Percentiles rank a stretch among this genome's conserved stretches.
These are phyloP conservation scores for Jaltomata sinuosa DNA, from an alignment of 257 asterid genomes.

Conservation along the genomic window DNA sequence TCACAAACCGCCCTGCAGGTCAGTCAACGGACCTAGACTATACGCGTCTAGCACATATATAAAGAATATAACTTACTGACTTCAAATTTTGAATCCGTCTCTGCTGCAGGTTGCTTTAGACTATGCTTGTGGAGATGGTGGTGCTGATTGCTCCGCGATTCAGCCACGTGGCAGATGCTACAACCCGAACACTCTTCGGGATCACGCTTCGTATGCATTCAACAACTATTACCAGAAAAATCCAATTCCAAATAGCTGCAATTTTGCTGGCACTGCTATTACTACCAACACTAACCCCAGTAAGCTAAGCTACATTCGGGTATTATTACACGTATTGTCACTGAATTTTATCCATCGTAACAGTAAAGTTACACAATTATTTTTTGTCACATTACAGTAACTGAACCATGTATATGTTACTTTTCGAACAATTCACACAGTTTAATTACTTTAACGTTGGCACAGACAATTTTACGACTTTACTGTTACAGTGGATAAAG, in stretches of 20 bases:
- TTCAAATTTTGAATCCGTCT: neutral
- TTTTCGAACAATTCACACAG: too few relatives aligned
- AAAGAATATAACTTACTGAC: neutral
- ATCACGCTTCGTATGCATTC: too few relatives aligned
- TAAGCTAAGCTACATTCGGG: slow-evolving; percentile 9
- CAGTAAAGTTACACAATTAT: neutral
- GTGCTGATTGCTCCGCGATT: slow-evolving; percentile 50
- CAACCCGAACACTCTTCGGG: slow-evolving; percentile 27
- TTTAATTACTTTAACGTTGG: too few relatives aligned
- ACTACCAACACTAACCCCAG: slow-evolving; percentile 65
- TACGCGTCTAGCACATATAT: neutral
- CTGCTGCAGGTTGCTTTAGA: slow-evolving; percentile 49
- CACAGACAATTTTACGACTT: too few relatives aligned
- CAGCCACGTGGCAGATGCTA: slow-evolving; percentile 44
- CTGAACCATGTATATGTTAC: too few relatives aligned
- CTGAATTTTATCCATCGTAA: neutral
- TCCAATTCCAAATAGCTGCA: slow-evolving; percentile 46
- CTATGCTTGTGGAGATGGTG: slow-evolving; percentile 61
- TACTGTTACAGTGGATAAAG: too few relatives aligned
- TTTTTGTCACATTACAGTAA: too few relatives aligned
- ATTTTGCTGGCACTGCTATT: slow-evolving; percentile 57
- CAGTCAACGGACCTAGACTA: neutral
- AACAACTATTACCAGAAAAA: too few relatives aligned
- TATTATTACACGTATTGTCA: neutral
- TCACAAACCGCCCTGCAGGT: slow-evolving; percentile 20